Conservation (phyloP, 208 protist genomes). For the Crithidia mellificae region DNA sequence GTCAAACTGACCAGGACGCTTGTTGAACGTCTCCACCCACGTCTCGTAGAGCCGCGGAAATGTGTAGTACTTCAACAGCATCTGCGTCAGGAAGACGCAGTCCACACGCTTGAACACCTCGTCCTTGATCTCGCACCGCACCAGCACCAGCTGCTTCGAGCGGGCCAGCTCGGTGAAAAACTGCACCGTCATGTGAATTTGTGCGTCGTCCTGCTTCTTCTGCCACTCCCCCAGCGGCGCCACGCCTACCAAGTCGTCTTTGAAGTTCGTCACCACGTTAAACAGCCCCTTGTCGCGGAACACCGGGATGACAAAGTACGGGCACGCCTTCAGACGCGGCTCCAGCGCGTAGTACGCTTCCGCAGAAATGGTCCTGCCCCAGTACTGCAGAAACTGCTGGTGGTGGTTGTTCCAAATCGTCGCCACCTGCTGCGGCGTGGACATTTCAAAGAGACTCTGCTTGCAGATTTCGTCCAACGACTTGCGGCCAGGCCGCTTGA, state of each 20-base stretch:
- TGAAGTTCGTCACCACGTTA: slow-evolving; percentile 92
- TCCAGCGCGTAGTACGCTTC: slow-evolving; percentile 84
- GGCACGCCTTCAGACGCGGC: slow-evolving; percentile 75
- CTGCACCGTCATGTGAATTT: slow-evolving; percentile 92
- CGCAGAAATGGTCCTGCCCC: slow-evolving; percentile 77
- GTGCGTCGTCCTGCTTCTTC: slow-evolving; percentile 81
- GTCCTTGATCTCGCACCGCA: slow-evolving; percentile 92
- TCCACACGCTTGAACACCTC: slow-evolving; percentile 87
- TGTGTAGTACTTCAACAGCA: slow-evolving; percentile 93
- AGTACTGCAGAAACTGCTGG: slow-evolving; percentile 90
- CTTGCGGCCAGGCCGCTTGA: slow-evolving; percentile 85
- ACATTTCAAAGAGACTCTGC: slow-evolving; percentile 73
- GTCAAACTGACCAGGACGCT: slow-evolving; percentile 79
- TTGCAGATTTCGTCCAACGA: slow-evolving; percentile 88
- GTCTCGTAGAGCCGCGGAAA: slow-evolving; percentile 77
- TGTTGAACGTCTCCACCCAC: slow-evolving; percentile 92
- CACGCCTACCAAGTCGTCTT: slow-evolving; percentile 84
- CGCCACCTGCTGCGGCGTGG: slow-evolving; percentile 75
- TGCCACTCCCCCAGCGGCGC: slow-evolving; percentile 89
- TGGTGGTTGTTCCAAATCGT: slow-evolving; percentile 89
- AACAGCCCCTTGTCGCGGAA: slow-evolving; percentile 92
- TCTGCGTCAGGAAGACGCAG: slow-evolving; percentile 90
- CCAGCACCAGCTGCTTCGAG: slow-evolving; percentile 85
- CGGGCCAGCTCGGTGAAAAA: slow-evolving; percentile 91
- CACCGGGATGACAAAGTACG: slow-evolving; percentile 91